A percentile compares a stretch with the other conserved stretches of the same genome.
Evolutionary conservation across 2,329 filamentous ascomycete genomes (phyloP).

Genomic region (Talaromyces sp.): DNA sequence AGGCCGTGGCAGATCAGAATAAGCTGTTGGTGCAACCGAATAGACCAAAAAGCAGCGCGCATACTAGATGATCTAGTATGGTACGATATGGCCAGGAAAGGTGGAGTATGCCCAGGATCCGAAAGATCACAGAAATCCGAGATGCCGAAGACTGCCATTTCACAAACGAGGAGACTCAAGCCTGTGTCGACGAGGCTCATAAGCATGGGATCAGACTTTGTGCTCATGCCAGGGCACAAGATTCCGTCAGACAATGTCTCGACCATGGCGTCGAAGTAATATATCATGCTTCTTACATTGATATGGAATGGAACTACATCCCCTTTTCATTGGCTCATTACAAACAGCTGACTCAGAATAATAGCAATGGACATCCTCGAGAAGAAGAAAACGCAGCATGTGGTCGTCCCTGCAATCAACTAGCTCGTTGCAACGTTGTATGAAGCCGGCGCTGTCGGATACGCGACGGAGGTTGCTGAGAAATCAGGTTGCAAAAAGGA

Average conservation of each 20-base stretch:
- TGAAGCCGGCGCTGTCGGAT: constrained; percentile 44
- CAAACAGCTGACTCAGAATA: background rate
- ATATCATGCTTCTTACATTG: constrained; percentile 49
- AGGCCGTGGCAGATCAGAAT: no score
- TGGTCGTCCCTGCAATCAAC: constrained; percentile 48
- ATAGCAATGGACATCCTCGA: constrained; percentile 35
- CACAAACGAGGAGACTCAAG: constrained; percentile 47
- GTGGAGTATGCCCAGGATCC: no score
- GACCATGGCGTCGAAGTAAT: constrained; percentile 50
- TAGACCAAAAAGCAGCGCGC: no score
- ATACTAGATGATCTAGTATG: no score
- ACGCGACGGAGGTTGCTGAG: constrained; percentile 45
- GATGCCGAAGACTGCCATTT: constrained; percentile 49
- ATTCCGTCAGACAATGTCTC: constrained; percentile 47
- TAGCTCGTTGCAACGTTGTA: constrained; percentile 43
- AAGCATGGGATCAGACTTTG: constrained; percentile 36
- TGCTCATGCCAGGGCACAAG: constrained; percentile 47
- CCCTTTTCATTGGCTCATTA: background rate
- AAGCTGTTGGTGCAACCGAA: no score
- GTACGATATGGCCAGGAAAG: no score
- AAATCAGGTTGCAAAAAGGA: constrained; percentile 48
- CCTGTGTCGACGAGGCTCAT: constrained; percentile 51
- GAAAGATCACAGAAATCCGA: background rate
- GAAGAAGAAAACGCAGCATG: constrained; percentile 38
- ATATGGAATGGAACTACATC: constrained; percentile 32